These are phyloP conservation scores for Posidonia australis DNA, from an alignment of 106 monocot species.

Conservation along the genomic window DNA sequence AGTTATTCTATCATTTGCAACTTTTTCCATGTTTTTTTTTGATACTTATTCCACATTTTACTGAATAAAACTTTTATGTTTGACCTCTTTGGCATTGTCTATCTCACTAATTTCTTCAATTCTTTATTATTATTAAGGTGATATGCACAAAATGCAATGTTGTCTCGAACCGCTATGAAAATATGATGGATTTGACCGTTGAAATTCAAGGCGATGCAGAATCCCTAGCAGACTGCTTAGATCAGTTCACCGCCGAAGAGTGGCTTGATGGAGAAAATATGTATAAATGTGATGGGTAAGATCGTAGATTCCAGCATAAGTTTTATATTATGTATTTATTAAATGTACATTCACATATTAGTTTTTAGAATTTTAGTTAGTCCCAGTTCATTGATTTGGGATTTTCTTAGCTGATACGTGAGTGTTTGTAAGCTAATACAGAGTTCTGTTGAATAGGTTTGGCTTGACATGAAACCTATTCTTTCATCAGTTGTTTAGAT, in stretches of 20 bases:
- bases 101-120: not conserved
- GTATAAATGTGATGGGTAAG: conserved; percentile 96
- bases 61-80: not conserved
- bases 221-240: conserved; percentile 80
- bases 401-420: too few relatives aligned
- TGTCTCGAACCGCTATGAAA: conserved; percentile 87
- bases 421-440: too few relatives aligned
- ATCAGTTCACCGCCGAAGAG: conserved; percentile 70
- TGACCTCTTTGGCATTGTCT: not conserved
- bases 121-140: conserved; percentile 44
- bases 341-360: not conserved
- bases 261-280: conserved; percentile 95
- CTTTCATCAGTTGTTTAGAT: too few relatives aligned
- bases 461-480: too few relatives aligned
- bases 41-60: not conserved
- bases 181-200: conserved; percentile 97
- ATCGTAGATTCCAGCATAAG: not conserved
- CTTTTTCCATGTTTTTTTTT: not conserved
- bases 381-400: too few relatives aligned
- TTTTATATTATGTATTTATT: not conserved
- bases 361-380: too few relatives aligned
- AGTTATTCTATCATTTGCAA: not conserved
- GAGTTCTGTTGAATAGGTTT: too few relatives aligned
- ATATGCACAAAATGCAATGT: conserved; percentile 68
- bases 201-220: conserved; percentile 88